Evolutionary conservation across 169 alveolate genomes (phyloP).

Genomic region (Plasmodium adleri): DNA sequence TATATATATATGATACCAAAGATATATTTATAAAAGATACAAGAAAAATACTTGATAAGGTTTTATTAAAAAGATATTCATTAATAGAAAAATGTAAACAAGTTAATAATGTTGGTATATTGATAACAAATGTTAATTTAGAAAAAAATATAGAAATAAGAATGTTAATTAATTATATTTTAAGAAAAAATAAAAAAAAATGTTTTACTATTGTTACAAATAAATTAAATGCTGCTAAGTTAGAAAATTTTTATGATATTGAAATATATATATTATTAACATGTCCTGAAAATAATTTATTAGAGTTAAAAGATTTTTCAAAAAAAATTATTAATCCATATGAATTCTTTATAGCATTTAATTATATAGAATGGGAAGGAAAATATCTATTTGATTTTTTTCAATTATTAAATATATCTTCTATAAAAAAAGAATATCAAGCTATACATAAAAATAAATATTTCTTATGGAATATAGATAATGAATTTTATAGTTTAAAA

Average conservation of each 20-base stretch:
- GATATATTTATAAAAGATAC: not conserved
- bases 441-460: conserved; percentile 25
- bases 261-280: conserved; percentile 81
- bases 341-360: conserved; percentile 83
- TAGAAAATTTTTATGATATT: conserved; percentile 81
- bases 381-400: conserved; percentile 76
- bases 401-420: conserved; percentile 28
- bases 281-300: conserved; percentile 77
- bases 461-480: conserved; percentile 8
- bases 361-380: conserved; percentile 78
- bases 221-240: conserved; percentile 82
- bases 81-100: conserved; percentile 78
- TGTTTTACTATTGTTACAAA: conserved; percentile 78
- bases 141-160: conserved; percentile 63
- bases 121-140: conserved; percentile 73
- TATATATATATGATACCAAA: conserved; percentile 12
- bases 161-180: conserved; percentile 39
- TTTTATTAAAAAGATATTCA: conserved; percentile 75
- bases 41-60: conserved; percentile 11
- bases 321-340: conserved; percentile 78
- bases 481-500: conserved; percentile 4
- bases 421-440: conserved; percentile 11
- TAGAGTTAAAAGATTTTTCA: conserved; percentile 69
- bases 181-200: conserved; percentile 69
- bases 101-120: conserved; percentile 78